Conservation (phyloP, 805 yeast species). For the Starmera quercuum region DNA sequence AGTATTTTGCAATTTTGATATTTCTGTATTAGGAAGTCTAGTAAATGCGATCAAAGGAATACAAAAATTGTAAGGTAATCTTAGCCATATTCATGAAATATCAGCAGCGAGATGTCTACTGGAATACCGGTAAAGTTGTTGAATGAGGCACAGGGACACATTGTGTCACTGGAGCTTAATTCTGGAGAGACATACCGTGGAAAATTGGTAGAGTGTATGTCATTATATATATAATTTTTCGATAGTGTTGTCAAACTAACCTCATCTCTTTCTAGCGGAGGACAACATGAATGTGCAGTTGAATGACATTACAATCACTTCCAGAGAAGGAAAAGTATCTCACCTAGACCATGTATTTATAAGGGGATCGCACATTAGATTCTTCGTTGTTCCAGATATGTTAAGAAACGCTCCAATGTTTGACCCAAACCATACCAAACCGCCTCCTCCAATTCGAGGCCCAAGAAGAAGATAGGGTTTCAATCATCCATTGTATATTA, state of each 20-base stretch:
- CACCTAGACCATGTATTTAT: slow-evolving; percentile 81
- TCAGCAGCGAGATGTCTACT: slow-evolving; percentile 25
- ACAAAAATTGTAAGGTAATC: no score
- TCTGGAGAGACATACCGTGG: slow-evolving; percentile 89
- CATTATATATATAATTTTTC: not conserved
- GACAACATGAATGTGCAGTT: slow-evolving; percentile 93
- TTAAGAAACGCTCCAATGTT: slow-evolving; percentile 86
- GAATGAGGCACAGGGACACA: slow-evolving; percentile 86
- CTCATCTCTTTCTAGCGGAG: slow-evolving; percentile 36
- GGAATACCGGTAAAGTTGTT: slow-evolving; percentile 82
- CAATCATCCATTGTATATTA: no score
- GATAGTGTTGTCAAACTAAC: slow-evolving; percentile 3
- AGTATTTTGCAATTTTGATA: no score
- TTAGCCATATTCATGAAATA: no score
- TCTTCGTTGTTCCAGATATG: slow-evolving; percentile 84
- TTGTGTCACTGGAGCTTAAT: slow-evolving; percentile 71
- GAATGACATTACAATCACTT: slow-evolving; percentile 73
- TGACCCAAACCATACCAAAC: slow-evolving; percentile 48
- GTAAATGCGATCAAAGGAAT: no score
- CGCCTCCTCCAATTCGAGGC: slow-evolving; percentile 66
- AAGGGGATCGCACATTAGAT: slow-evolving; percentile 84
- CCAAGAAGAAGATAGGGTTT: slow-evolving; percentile 33
- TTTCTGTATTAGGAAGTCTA: no score
- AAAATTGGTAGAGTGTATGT: slow-evolving; percentile 60
- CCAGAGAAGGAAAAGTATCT: slow-evolving; percentile 64